phyloP scores from a whole-genome alignment of 2,329 filamentous ascomycete species.

The Aspergillus pseudonomiae region DNA sequence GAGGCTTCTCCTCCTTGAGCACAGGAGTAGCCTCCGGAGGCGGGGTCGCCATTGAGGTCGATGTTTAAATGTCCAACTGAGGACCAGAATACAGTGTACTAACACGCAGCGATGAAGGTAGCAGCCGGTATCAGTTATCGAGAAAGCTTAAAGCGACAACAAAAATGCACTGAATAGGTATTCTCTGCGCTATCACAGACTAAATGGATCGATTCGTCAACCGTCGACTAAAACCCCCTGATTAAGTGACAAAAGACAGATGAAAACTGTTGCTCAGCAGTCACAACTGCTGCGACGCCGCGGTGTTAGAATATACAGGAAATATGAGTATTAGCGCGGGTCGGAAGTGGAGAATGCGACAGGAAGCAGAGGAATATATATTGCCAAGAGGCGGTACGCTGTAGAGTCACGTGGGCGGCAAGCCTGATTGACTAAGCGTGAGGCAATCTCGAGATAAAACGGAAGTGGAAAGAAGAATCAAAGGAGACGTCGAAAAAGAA shows the following conservation, averaged over 20 bases:
- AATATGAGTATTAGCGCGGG: conserved; percentile 30
- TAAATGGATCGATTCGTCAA: conserved; percentile 32
- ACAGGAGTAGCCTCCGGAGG: conserved; percentile 44
- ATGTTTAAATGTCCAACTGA: conserved; percentile 23
- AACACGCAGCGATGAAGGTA: conserved; percentile 25
- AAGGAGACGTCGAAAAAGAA: conserved; percentile 16
- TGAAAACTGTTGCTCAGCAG: conserved; percentile 22
- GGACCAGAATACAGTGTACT: conserved; percentile 32
- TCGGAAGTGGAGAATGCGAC: conserved; percentile 45
- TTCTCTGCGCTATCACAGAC: conserved; percentile 37
- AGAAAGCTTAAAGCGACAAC: conserved; percentile 28
- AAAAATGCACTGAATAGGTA: conserved; percentile 38
- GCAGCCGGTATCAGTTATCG: conserved; percentile 28
- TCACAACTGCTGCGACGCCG: conserved; percentile 24
- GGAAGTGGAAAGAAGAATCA: conserved; percentile 15
- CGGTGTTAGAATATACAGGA: conserved; percentile 28
- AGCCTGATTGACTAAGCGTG: conserved; percentile 28
- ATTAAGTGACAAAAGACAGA: conserved; percentile 32
- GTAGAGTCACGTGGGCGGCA: conserved; percentile 41
- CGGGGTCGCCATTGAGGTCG: conserved; percentile 45
- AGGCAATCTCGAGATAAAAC: conserved; percentile 17
- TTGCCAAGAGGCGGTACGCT: conserved; percentile 43
- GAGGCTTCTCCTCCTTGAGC: conserved; percentile 46
- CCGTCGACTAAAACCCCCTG: conserved; percentile 26
- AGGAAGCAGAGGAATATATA: conserved; percentile 43